phyloP scores from a whole-genome alignment of 768 basidiomycete genomes.

The Lactifluus echinatus region DNA sequence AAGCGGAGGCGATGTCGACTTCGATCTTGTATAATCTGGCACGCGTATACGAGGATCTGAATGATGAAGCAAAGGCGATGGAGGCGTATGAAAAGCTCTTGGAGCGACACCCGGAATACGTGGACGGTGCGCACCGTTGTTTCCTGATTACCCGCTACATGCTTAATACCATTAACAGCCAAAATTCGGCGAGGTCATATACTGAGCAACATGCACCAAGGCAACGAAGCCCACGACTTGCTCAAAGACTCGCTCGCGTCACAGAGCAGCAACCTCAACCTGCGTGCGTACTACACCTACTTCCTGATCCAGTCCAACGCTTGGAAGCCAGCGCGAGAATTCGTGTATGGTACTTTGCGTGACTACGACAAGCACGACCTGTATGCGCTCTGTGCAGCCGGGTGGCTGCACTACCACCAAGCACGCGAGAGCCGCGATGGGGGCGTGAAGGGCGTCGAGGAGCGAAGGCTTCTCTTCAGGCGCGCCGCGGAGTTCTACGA shows the following conservation, averaged over 20 bases:
- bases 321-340: slow-evolving; percentile 70
- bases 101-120: slow-evolving; percentile 88
- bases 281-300: slow-evolving; percentile 89
- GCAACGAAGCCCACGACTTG: slow-evolving; percentile 78
- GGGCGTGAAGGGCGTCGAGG: slow-evolving; percentile 46
- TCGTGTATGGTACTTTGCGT: slow-evolving; percentile 82
- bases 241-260: slow-evolving; percentile 84
- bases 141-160: neutral
- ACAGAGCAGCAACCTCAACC: slow-evolving; percentile 68
- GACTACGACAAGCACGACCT: slow-evolving; percentile 82
- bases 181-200: slow-evolving; percentile 89
- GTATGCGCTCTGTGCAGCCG: slow-evolving; percentile 85
- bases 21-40: slow-evolving; percentile 89
- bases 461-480: slow-evolving; percentile 69
- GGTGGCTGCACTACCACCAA: slow-evolving; percentile 77
- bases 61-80: slow-evolving; percentile 61
- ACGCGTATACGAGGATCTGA: slow-evolving; percentile 80
- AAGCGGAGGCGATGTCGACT: slow-evolving; percentile 66
- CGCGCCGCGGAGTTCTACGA: slow-evolving; percentile 88
- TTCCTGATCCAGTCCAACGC: slow-evolving; percentile 79
- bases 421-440: slow-evolving; percentile 76
- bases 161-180: slow-evolving; percentile 39
- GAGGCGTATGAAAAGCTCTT: slow-evolving; percentile 85
- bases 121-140: slow-evolving; percentile 60
- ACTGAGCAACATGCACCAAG: slow-evolving; percentile 55